Percentiles rank a stretch among this genome's conserved stretches.
phyloP scores from a whole-genome alignment of 768 basidiomycete species.

The Kwoniella europaea region DNA sequence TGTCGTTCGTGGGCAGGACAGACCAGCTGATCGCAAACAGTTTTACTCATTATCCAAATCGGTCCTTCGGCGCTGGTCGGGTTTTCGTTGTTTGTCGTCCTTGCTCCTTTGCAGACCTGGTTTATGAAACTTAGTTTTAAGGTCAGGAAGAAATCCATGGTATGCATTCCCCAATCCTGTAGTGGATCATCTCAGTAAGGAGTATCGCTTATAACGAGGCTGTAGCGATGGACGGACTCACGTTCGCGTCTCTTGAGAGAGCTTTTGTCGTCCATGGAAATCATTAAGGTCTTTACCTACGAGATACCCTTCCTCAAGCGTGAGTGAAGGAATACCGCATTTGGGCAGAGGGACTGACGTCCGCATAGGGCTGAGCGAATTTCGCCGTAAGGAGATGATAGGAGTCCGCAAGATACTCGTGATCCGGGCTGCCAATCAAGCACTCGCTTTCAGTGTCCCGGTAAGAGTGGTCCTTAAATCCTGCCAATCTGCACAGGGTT shows the following conservation, averaged over 20 bases:
- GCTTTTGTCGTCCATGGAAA: slow-evolving; percentile 69
- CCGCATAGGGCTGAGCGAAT: slow-evolving; percentile 64
- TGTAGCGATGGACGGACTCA: slow-evolving; percentile 66
- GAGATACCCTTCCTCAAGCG: slow-evolving; percentile 71
- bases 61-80: slow-evolving; percentile 74
- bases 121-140: slow-evolving; percentile 68
- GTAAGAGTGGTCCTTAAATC: slow-evolving; percentile 3
- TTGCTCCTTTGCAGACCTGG: slow-evolving; percentile 69
- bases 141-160: slow-evolving; percentile 65
- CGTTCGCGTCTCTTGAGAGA: slow-evolving; percentile 71
- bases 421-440: slow-evolving; percentile 69
- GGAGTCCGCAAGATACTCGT: slow-evolving; percentile 68
- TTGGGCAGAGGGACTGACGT: not conserved
- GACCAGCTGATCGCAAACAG: slow-evolving; percentile 1
- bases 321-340: slow-evolving; percentile 54
- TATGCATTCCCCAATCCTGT: slow-evolving; percentile 6
- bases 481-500: too few relatives aligned
- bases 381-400: slow-evolving; percentile 65
- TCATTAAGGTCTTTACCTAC: slow-evolving; percentile 79
- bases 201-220: not conserved
- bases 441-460: slow-evolving; percentile 34
- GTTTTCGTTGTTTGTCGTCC: slow-evolving; percentile 69
- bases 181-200: not conserved
- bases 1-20: slow-evolving; percentile 1
- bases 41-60: slow-evolving; percentile 58